Evolutionary conservation across 2,329 filamentous ascomycete genomes (phyloP), one percentile per base, ranked within the genome.

Genomic region (Plectosphaerella sp.): DNA sequence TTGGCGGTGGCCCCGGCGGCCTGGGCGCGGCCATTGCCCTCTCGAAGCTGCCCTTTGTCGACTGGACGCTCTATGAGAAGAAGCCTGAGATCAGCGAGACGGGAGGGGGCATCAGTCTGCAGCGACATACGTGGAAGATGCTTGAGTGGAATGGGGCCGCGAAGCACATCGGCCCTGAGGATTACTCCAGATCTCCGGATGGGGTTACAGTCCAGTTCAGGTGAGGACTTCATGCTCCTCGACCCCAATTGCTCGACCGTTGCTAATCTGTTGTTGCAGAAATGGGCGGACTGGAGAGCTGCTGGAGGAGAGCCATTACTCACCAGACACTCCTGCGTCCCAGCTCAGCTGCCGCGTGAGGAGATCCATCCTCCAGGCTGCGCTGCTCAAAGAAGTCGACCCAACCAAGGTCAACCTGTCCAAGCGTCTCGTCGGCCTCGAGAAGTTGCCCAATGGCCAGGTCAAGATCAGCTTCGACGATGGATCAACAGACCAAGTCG

Each of bases 391-490:
- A 1, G 67, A 72, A n/a, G 69, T 82, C 0, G 68, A 73, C 3
- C 60, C 65, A 4, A 72, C 69, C 0, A 64, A 67, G 1, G 70
- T 82, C 35, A 67, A 72, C 6, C 64, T 78, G 1, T 68, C 67
- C 1, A 79, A 76, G 49, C 74, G 70, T 48, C 65, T 82, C 3
- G 53, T 61, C 0, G 57, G 55, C 1, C 57, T 80, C 2, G 60
- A 71, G 4, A 64, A 79, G 47, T 54, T 71, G 2, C 58, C 62
- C 0, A 57, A 52, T 14, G 61, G 59, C 1, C 74, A 72, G 4
- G 62, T 77, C 2, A 56, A 63, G 3, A 62, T 81, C 10, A 46
- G 52, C 0, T 82, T 83, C 52, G 66, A 72, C 12, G 77, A 82
- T 55, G 70, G 71, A 4, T 59, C 58, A 5, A 49, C 45, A 1